These are phyloP conservation scores for Zoysia matrella DNA, from an alignment of 202 grass and related monocot species.

Conservation along the genomic window DNA sequence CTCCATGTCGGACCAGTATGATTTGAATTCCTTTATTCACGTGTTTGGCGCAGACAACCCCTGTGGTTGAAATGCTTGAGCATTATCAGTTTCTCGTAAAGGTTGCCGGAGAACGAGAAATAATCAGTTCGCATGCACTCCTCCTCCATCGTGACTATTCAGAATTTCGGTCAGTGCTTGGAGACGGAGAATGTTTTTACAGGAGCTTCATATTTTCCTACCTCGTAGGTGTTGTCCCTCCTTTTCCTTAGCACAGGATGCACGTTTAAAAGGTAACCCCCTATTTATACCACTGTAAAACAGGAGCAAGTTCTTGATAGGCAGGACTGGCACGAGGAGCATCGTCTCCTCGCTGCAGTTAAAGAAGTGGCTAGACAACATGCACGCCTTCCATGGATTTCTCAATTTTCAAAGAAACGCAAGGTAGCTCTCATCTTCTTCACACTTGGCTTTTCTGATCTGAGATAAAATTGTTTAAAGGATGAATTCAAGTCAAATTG, in stretches of 20 bases:
- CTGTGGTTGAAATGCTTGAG: background rate
- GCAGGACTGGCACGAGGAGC: constrained; percentile 41
- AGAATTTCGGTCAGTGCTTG: constrained; percentile 32
- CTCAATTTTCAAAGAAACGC: constrained; percentile 15
- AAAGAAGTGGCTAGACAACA: constrained; percentile 16
- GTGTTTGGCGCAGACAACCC: constrained; percentile 31
- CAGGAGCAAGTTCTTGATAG: constrained; percentile 57
- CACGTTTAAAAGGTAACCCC: constrained; percentile 19
- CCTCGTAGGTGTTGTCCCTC: constrained; percentile 31
- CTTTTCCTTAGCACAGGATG: constrained; percentile 24
- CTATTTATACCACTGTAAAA: constrained; percentile 21
- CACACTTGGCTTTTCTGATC: background rate
- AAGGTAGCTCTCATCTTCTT: constrained; percentile 22
- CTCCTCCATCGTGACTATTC: constrained; percentile 27
- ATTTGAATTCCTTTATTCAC: constrained; percentile 21
- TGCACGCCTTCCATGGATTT: constrained; percentile 3
- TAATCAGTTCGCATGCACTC: background rate
- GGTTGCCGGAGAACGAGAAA: background rate
- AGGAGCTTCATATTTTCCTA: constrained; percentile 57
- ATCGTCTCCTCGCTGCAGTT: constrained; percentile 37
- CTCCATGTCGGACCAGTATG: constrained; percentile 15
- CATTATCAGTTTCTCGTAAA: background rate
- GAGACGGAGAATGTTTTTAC: constrained; percentile 59
- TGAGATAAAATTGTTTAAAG: constrained; percentile 12
- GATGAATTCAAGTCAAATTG: constrained; percentile 10